Percentiles rank a stretch among this genome's conserved stretches.
These are phyloP conservation scores for Haematococcus lacustris DNA, from an alignment of 139 green algal species.

Conservation along the genomic window DNA sequence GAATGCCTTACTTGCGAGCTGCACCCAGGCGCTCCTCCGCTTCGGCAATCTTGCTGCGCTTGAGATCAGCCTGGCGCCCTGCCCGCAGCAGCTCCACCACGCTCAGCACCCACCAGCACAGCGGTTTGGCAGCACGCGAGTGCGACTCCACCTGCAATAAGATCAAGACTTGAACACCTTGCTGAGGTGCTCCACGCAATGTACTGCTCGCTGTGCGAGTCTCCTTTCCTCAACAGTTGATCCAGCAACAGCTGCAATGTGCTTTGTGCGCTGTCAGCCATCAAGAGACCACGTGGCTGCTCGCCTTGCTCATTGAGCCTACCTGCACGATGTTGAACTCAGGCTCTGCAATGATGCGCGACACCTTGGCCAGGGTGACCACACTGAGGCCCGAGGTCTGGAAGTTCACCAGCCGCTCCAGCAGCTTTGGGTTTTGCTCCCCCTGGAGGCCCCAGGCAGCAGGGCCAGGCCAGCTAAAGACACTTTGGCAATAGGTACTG, in stretches of 20 bases:
- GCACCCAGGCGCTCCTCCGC: conserved; percentile 24
- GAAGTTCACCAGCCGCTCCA: conserved; percentile 16
- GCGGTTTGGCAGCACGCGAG: conserved; percentile 22
- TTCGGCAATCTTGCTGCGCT: conserved; percentile 16
- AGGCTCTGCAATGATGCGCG: conserved; percentile 21
- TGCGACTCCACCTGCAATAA: no score
- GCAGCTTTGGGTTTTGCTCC: conserved; percentile 34
- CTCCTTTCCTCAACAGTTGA: no score
- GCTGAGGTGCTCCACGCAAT: no score
- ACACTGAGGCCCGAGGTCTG: conserved; percentile 1
- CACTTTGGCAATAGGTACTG: no score
- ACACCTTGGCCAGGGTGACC: conserved; percentile 19
- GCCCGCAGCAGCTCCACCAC: conserved; percentile 23
- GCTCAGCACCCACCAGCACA: conserved; percentile 36
- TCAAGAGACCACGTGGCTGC: no score
- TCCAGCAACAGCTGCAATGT: no score
- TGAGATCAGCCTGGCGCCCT: conserved; percentile 15
- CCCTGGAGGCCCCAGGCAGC: no score
- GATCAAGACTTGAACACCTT: no score
- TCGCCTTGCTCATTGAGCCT: neutral
- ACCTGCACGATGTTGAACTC: conserved; percentile 40
- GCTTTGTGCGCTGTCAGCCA: no score
- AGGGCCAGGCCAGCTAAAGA: no score
- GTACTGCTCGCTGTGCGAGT: no score
- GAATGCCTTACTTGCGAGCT: conserved; percentile 2